Percentiles rank a stretch among this genome's conserved stretches.
Conservation (phyloP, 78 protist genomes). For the Ministeria vibrans region DNA sequence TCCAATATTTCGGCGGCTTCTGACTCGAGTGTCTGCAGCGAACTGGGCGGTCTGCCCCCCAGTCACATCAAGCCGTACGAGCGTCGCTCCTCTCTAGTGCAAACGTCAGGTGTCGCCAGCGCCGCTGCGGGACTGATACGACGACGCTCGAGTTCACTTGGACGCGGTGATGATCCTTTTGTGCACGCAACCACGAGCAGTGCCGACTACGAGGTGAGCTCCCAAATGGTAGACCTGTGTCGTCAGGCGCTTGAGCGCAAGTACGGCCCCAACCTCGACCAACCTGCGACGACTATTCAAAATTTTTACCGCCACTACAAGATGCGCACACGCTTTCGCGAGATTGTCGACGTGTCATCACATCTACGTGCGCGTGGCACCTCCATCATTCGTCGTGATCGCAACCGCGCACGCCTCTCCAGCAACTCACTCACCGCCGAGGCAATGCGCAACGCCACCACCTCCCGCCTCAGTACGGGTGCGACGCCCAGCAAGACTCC, state of each 20-base stretch:
- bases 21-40: no score
- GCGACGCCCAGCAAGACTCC: not conserved
- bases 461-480: not conserved
- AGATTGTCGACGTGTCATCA: not conserved
- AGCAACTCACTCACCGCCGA: not conserved
- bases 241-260: not conserved
- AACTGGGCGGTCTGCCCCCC: no score
- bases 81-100: no score
- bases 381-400: not conserved
- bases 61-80: no score
- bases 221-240: not conserved
- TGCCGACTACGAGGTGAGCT: no score
- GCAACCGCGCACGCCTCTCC: not conserved
- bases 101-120: no score
- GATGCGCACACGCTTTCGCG: not conserved
- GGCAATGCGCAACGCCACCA: not conserved
- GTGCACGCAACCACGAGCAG: no score
- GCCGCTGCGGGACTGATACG: no score
- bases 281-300: not conserved
- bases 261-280: not conserved
- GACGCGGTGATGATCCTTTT: no score
- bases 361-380: not conserved
- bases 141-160: no score
- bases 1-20: no score
- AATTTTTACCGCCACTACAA: not conserved